A percentile compares a stretch with the other conserved stretches of the same genome.
Evolutionary conservation across 1,284 basidiomycete species (phyloP).

Genomic region (Apiotrichum akiyoshidainum): DNA sequence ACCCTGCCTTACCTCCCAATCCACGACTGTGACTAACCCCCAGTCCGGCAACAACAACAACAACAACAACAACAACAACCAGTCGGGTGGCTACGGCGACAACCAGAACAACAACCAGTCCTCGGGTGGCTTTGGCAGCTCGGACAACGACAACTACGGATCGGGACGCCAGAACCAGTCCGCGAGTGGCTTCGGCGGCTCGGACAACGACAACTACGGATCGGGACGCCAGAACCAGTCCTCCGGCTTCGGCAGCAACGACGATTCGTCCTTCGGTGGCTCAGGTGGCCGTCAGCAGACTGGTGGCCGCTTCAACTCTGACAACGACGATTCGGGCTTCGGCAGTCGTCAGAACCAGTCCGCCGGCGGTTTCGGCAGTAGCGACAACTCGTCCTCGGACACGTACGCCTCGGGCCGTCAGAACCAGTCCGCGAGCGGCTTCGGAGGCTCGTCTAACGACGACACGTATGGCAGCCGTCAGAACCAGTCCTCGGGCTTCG

Average conservation of each 20-base stretch:
- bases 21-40: too few species aligned
- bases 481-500: constrained; percentile 2
- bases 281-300: neutral
- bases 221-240: neutral
- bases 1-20: too few species aligned
- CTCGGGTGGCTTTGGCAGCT: constrained; percentile 5
- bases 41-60: neutral
- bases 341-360: neutral
- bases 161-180: neutral
- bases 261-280: too few species aligned
- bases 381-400: neutral
- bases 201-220: neutral
- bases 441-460: constrained; percentile 2
- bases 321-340: neutral
- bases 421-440: neutral
- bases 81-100: constrained; percentile 4
- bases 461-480: constrained; percentile 11
- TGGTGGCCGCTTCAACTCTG: neutral
- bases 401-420: too few species aligned
- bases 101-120: neutral
- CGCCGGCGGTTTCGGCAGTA: neutral
- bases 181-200: constrained; percentile 3
- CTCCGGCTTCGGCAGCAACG: neutral
- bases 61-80: neutral
- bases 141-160: constrained; percentile 5